Base-by-base conservation (phyloP, 495 filamentous ascomycete genomes). In the Letharia lupina region DNA sequence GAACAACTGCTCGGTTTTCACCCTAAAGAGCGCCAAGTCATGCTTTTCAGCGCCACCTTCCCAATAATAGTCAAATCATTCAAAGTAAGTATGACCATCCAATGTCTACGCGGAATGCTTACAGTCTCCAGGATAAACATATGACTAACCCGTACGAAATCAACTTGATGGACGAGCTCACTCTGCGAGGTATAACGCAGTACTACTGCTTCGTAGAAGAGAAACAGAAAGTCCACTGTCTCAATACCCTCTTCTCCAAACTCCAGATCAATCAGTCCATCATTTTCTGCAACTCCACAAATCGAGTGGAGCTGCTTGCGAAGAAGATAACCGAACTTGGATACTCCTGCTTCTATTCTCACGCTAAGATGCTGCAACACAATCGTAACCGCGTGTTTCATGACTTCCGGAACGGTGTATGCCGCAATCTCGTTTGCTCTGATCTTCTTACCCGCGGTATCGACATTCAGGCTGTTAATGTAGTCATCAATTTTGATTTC, bases 401-500 rank as follows among this genome's bases (percentile, higher is more conserved):
- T 77, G 94, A 99, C 74, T 99, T 99, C 81, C 87, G 94, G 61
- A 98, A 97, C 70, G 94, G 94, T 64, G 91, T 96, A 63, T 96
- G 92, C 77, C 91, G 94, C 66, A 99, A 99, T 73, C 84, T 99
- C 12, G 94, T 99, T 63, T 99, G 94, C 77, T 99, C 94, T 2
- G 94, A 99, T 78, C 83, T 99, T 40, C 84, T 99, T 42, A 99
- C 94, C 65, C 93, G 94, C 73, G 94, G 94, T 82, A 99, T 99
- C 72, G 94, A 99, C 77, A 99, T 99, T 70, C 94, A 99, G 79
- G 94, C 95, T 28, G 94, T 99, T 69, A 99, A 99, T 70, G 94
- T 99, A 60, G 94, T 99, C 70, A 99, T 99, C 82, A 99, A 99
- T 77, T 99, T 99, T 71, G 94, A 99, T 73, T 99, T 99, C 77